Evolutionary conservation across 768 basidiomycete genomes (phyloP), one percentile per base, ranked within the genome.

Genomic region (Leccinum boreale): DNA sequence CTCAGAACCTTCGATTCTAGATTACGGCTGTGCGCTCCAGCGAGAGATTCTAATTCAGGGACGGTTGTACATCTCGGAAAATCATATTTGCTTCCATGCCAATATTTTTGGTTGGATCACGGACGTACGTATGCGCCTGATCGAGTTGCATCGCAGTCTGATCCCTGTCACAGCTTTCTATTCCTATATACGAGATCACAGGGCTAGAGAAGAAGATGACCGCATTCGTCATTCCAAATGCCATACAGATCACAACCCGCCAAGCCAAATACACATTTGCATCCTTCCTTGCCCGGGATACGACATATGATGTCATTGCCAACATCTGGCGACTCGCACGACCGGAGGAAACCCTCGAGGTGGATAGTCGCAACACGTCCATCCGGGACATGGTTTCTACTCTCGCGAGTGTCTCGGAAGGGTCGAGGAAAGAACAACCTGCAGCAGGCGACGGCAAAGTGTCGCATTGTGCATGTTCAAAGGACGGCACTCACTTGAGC

Each of bases 61-160:
- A 5, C 81, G 97, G 11, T 71, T 99, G 56, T 98, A 98, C 74
- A 92, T 98, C 23, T 98, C 97, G 7, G 96, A 99, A 75, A 98
- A 98, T 74, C 95, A 98, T 69, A 83, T 98, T n/a, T 98, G 94
- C 76, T 99, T 98, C 79, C 92, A 99, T 65, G 96, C 97, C 45
- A 98, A 98, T 69, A 98, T 98, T 46, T 96, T 98, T 73, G 96
- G 97, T 45, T 98, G 96, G 97, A 89, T 97, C 50, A 98, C 96
- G 28, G 87, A 96, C 69, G 95, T 96, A 72, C 73, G 94, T 79
- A 0, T 35, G 29, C 49, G 47, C 29, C 26, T 10, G 56, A 26
- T 24, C 21, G 3, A 28, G 31, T 5, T 50, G 53, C 36, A 56
- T 47, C 53, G 9, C 49, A 23, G 55, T 55, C 60, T 65, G 53